These are phyloP conservation scores for Cladorrhinum samala DNA, from an alignment of 495 filamentous ascomycete genomes.

Conservation along the genomic window DNA sequence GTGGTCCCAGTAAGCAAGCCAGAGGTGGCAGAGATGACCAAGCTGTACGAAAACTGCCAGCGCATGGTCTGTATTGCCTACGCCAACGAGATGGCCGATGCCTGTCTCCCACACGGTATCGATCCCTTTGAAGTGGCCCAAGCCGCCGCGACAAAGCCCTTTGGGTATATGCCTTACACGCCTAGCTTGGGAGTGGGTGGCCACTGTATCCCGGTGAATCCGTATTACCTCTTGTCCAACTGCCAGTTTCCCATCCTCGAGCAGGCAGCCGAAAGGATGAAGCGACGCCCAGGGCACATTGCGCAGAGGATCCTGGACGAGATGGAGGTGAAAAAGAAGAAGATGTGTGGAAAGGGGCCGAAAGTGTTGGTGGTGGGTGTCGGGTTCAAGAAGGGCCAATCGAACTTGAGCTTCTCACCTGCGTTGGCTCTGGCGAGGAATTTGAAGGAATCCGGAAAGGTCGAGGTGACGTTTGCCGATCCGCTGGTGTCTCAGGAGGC, in stretches of 20 bases:
- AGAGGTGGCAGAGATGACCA: conserved; percentile 39
- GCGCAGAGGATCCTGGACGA: conserved; percentile 12
- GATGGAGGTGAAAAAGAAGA: conserved; percentile 1
- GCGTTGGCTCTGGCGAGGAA: conserved; percentile 23
- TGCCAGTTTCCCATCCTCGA: conserved; percentile 28
- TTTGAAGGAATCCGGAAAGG: conserved; percentile 17
- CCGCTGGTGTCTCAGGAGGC: conserved; percentile 26
- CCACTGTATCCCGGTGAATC: conserved; percentile 37
- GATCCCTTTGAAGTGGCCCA: conserved; percentile 32
- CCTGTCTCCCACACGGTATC: conserved; percentile 31
- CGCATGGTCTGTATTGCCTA: conserved; percentile 36
- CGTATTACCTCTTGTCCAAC: conserved; percentile 33
- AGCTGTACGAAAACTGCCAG: conserved; percentile 39
- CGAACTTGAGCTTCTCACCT: conserved; percentile 25
- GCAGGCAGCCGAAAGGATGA: conserved; percentile 28
- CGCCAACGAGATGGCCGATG: conserved; percentile 39
- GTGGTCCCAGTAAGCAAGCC: conserved; percentile 32
- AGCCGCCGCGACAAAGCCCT: conserved; percentile 37
- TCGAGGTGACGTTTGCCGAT: conserved; percentile 27
- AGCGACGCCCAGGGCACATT: conserved; percentile 25
- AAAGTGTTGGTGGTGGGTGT: conserved; percentile 31
- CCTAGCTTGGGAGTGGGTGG: conserved; percentile 34
- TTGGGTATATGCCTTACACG: conserved; percentile 31
- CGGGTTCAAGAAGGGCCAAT: conserved; percentile 31
- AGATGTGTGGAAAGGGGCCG: conserved; percentile 3